These are phyloP conservation scores for Parasitella parasitica DNA, from an alignment of 371 early-diverging fungal species.

Conservation along the genomic window DNA sequence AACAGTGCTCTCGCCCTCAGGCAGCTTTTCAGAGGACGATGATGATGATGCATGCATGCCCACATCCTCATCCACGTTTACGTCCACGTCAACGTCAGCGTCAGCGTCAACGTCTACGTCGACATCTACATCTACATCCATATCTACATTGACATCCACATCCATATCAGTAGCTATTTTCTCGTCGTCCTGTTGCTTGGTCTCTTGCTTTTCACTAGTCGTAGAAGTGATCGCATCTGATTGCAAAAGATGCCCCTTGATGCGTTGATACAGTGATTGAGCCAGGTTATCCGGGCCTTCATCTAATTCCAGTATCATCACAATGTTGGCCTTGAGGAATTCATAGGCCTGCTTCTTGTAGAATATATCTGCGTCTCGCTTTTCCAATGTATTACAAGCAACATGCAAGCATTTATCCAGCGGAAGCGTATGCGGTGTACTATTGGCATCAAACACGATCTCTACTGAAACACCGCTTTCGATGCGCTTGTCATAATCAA, in stretches of 20 bases:
- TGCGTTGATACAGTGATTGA: constrained; percentile 45
- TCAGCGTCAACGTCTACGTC: too few species aligned
- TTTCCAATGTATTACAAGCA: constrained; percentile 60
- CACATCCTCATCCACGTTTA: too few species aligned
- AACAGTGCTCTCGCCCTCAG: constrained; percentile 28
- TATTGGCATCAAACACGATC: constrained; percentile 60
- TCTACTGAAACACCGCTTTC: constrained; percentile 67
- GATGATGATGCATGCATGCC: too few species aligned
- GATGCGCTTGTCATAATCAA: constrained; percentile 45
- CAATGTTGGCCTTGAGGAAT: constrained; percentile 70
- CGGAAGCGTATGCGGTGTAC: constrained; percentile 52
- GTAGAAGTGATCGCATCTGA: neutral
- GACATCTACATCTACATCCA: too few species aligned
- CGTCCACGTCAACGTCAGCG: too few species aligned
- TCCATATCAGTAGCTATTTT: constrained; percentile 3
- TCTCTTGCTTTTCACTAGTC: neutral
- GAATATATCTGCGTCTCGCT: constrained; percentile 45
- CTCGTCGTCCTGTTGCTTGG: neutral
- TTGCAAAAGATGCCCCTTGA: constrained; percentile 31
- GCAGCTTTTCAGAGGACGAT: neutral
- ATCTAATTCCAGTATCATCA: constrained; percentile 71
- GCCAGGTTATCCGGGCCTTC: constrained; percentile 53
- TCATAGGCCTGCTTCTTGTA: constrained; percentile 71
- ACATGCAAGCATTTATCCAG: constrained; percentile 58
- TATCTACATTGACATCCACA: neutral